Percentiles rank a stretch among this genome's conserved stretches.
These are phyloP conservation scores for Pleurotus cornucopiae DNA, from an alignment of 768 basidiomycete species.

Conservation along the genomic window DNA sequence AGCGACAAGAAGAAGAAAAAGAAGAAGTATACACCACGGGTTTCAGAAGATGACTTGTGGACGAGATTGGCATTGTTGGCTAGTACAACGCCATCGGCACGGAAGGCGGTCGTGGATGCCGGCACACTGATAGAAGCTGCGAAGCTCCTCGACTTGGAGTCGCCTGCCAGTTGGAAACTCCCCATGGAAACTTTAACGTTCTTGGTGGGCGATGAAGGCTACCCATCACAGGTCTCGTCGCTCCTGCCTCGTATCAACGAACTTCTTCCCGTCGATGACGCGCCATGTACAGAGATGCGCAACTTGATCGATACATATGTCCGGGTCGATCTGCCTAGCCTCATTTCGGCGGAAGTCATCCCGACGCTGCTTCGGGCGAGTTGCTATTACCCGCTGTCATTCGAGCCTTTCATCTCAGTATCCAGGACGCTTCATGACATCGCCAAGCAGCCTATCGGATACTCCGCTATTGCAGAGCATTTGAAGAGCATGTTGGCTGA, in stretches of 20 bases:
- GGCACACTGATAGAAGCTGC: conserved; percentile 8
- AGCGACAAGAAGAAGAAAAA: conserved; percentile 15
- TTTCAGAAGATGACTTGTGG: conserved; percentile 9
- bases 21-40: conserved; percentile 13
- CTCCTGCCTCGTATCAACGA: neutral
- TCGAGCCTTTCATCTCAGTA: neutral
- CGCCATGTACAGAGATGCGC: neutral
- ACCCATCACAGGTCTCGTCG: neutral
- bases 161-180: neutral
- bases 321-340: neutral
- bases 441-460: neutral
- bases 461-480: neutral
- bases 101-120: conserved; percentile 13
- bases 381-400: neutral
- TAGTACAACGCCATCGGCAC: conserved; percentile 8
- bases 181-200: conserved; percentile 7
- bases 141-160: neutral
- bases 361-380: neutral
- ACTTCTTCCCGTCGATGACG: neutral
- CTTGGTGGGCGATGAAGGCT: conserved; percentile 8
- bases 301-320: neutral
- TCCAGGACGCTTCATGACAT: neutral
- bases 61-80: conserved; percentile 7
- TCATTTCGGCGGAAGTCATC: neutral
- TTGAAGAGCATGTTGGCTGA: conserved; percentile 9